Base-by-base conservation (phyloP, 176 grass and related monocot species). In the Carex cristatella region DNA sequence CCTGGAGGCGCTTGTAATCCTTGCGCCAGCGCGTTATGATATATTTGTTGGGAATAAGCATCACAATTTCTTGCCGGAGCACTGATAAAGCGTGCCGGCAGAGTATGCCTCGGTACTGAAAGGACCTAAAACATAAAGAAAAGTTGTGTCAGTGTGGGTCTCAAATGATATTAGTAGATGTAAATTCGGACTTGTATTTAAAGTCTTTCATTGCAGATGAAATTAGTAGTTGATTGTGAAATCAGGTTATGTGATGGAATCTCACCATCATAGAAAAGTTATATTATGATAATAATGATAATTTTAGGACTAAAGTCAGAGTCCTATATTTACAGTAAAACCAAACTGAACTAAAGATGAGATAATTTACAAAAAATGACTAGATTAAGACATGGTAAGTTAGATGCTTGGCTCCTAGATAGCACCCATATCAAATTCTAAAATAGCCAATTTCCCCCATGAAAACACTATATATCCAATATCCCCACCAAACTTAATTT, bases 81-180 rank as follows among this genome's bases (percentile, higher is more conserved):
- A 94, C 95, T 88, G 90, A 88, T 59, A 97, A 90, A 19, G 92
- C 89, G 79, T 97, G 95, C 74, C 92, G 92, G 81, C 95, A 97
- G 84, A 97, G 80, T 86, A 94, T 91, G 80, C 95, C 92, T 86
- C 89, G 92, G 81, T 78, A 94, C 48, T 97, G 87, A 81, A 94
- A 95, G 32, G 88, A 95, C 81, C 81, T 83, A 65, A 65, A 2
- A 4, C 64, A 65, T 9, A 78, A 63, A 81, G 59, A 59, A 59
- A 79, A 10, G 79, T n/a, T 81, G 18, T 42, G 79, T 81, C 37
- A 81, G 18, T 81, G 58, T 35, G 33, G 40, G 11, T 28, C 19
- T 19, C 8, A 81, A 63, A 44, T 9, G 18, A 71, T 46, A 23
- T 61, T 61, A 40, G 54, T 44, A 81, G 35, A 65, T 63, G 19